These are phyloP conservation scores for Cyberlindnera subsufficiens DNA, from an alignment of 805 yeast genomes.

Conservation along the genomic window DNA sequence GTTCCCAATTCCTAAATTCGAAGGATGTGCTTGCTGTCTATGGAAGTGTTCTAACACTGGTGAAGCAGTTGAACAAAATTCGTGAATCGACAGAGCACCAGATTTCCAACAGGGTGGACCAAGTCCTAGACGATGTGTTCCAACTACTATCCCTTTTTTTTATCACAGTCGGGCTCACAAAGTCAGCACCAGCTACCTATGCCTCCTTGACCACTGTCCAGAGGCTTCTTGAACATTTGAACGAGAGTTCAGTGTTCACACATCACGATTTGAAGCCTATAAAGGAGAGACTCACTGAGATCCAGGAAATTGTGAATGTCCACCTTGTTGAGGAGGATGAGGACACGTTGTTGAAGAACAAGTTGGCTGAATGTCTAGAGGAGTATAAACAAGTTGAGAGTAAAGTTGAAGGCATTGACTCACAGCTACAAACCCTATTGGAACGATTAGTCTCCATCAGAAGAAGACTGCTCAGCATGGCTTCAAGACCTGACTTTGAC, in stretches of 20 bases:
- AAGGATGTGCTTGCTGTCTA: constrained; percentile 60
- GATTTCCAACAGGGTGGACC: constrained; percentile 50
- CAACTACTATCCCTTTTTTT: constrained; percentile 82
- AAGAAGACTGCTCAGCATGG: constrained; percentile 50
- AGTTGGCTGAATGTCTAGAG: constrained; percentile 56
- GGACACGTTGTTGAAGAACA: constrained; percentile 53
- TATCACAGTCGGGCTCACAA: constrained; percentile 85
- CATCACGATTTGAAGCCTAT: constrained; percentile 80
- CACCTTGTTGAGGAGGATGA: constrained; percentile 40
- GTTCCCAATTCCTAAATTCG: constrained; percentile 59
- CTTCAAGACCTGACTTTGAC: constrained; percentile 31
- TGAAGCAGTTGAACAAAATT: constrained; percentile 46
- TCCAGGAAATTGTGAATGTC: constrained; percentile 48
- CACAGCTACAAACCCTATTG: constrained; percentile 44
- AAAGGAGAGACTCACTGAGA: constrained; percentile 63
- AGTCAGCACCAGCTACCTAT: constrained; percentile 91
- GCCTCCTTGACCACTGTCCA: constrained; percentile 85
- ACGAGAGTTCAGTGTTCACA: constrained; percentile 78
- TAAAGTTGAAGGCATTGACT: constrained; percentile 47
- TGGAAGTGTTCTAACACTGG: constrained; percentile 46
- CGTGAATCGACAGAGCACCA: constrained; percentile 23
- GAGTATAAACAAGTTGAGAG: constrained; percentile 53
- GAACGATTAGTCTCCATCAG: constrained; percentile 59
- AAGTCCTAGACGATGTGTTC: constrained; percentile 80
- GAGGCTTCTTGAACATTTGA: constrained; percentile 74